phyloP scores from a whole-genome alignment of 2,329 filamentous ascomycete species.

The Nakataea oryzae region DNA sequence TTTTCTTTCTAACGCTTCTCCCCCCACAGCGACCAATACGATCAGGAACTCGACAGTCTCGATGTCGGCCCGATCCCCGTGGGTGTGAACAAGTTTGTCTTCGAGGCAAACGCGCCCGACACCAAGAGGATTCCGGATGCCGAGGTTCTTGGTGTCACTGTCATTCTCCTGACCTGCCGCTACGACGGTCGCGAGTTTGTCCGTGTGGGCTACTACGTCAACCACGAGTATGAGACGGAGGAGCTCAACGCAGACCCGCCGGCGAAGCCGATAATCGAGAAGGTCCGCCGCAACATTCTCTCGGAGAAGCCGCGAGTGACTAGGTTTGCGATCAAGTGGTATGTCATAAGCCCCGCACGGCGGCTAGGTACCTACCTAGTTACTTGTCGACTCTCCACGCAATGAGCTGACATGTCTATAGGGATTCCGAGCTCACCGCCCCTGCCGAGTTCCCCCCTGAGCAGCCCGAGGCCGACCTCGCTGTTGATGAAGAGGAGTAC shows the following conservation, averaged over 20 bases:
- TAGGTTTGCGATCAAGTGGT: constrained; percentile 98
- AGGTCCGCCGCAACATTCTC: constrained; percentile 82
- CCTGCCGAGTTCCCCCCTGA: constrained; percentile 94
- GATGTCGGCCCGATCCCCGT: constrained; percentile 96
- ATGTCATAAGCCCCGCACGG: constrained; percentile 21
- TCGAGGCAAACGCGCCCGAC: constrained; percentile 89
- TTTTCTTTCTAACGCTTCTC: neutral
- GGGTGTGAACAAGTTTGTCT: constrained; percentile 97
- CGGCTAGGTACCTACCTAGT: neutral
- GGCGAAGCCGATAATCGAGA: constrained; percentile 83
- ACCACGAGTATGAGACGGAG: constrained; percentile 95
- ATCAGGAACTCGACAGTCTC: constrained; percentile 95
- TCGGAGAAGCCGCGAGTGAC: constrained; percentile 97
- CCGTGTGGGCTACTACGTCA: constrained; percentile 97
- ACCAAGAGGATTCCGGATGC: constrained; percentile 84
- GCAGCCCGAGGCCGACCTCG: constrained; percentile 86
- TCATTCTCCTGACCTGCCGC: constrained; percentile 90
- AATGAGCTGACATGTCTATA: constrained; percentile 23
- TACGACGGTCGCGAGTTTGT: constrained; percentile 97
- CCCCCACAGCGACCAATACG: constrained; percentile 69
- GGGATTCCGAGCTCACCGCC: constrained; percentile 96
- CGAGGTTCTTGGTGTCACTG: constrained; percentile 93
- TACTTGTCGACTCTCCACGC: neutral
- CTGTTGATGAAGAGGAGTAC: constrained; percentile 79
- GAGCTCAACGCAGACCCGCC: constrained; percentile 84